Conservation (phyloP, 257 asterid genomes). For the Rhazya stricta region DNA sequence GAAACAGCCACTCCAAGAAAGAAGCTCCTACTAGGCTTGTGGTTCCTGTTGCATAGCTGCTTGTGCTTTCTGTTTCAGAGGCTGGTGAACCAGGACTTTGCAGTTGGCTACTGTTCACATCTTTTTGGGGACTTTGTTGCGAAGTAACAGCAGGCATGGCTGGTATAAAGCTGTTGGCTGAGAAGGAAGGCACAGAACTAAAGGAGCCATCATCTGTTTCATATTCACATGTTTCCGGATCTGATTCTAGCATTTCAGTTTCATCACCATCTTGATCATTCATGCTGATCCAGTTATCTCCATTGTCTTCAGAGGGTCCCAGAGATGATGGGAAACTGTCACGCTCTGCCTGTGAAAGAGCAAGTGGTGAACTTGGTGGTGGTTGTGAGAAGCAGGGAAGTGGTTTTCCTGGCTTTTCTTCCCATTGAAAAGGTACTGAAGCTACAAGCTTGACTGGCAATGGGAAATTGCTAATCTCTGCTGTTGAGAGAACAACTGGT, state of each 20-base stretch:
- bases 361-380: constrained; percentile 8
- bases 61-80: constrained; percentile 45
- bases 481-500: constrained; percentile 9
- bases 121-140: constrained; percentile 21
- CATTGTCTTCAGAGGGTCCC: constrained; percentile 21
- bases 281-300: constrained; percentile 18
- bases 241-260: constrained; percentile 32
- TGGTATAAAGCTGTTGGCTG: constrained; percentile 45
- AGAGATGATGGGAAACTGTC: constrained; percentile 24
- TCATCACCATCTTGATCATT: background rate
- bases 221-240: constrained; percentile 34
- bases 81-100: constrained; percentile 45
- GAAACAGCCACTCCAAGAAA: constrained; percentile 87
- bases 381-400: constrained; percentile 33
- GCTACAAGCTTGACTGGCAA: constrained; percentile 53
- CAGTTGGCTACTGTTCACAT: constrained; percentile 19
- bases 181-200: constrained; percentile 49
- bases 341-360: constrained; percentile 13
- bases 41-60: constrained; percentile 56
- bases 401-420: constrained; percentile 90
- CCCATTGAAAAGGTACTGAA: constrained; percentile 86
- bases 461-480: constrained; percentile 19
- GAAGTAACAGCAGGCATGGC: constrained; percentile 36
- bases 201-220: constrained; percentile 42
- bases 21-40: constrained; percentile 56